These are phyloP conservation scores for Phytophthora podocarpi DNA, from an alignment of 352 stramenopile species.

Conservation along the genomic window DNA sequence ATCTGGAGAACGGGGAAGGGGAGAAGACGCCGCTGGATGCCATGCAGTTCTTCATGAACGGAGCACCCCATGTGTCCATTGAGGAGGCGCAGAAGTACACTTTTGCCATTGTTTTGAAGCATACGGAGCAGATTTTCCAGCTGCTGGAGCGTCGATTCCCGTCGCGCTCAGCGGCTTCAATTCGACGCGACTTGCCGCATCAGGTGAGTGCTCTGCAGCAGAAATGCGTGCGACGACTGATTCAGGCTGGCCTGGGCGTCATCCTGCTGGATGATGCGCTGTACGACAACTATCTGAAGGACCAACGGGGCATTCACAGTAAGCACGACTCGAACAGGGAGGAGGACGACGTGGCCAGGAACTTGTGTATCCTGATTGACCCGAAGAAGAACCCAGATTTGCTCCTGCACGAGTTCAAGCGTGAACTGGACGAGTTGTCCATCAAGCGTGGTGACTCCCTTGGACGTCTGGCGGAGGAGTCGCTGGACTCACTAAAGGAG, in stretches of 20 bases:
- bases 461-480: slow-evolving; percentile 74
- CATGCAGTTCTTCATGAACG: slow-evolving; percentile 39
- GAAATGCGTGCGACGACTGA: slow-evolving; percentile 79
- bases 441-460: slow-evolving; percentile 79
- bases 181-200: slow-evolving; percentile 71
- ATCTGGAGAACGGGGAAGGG: slow-evolving; percentile 15
- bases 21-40: slow-evolving; percentile 23
- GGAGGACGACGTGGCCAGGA: slow-evolving; percentile 61
- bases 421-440: slow-evolving; percentile 84
- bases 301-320: slow-evolving; percentile 21
- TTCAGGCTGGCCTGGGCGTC: slow-evolving; percentile 79
- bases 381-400: slow-evolving; percentile 86
- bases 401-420: slow-evolving; percentile 87
- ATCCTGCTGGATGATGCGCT: slow-evolving; percentile 80
- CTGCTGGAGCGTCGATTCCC: slow-evolving; percentile 71
- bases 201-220: slow-evolving; percentile 78
- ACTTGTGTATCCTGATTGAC: slow-evolving; percentile 82
- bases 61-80: slow-evolving; percentile 74
- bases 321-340: slow-evolving; percentile 37
- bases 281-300: slow-evolving; percentile 45
- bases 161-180: slow-evolving; percentile 67
- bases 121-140: slow-evolving; percentile 79
- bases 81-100: slow-evolving; percentile 90
- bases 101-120: slow-evolving; percentile 85
- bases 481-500: slow-evolving; percentile 75